A percentile compares a stretch with the other conserved stretches of the same genome.
phyloP scores from a whole-genome alignment of 1,284 basidiomycete species.

The Ganoderma resinaceum region DNA sequence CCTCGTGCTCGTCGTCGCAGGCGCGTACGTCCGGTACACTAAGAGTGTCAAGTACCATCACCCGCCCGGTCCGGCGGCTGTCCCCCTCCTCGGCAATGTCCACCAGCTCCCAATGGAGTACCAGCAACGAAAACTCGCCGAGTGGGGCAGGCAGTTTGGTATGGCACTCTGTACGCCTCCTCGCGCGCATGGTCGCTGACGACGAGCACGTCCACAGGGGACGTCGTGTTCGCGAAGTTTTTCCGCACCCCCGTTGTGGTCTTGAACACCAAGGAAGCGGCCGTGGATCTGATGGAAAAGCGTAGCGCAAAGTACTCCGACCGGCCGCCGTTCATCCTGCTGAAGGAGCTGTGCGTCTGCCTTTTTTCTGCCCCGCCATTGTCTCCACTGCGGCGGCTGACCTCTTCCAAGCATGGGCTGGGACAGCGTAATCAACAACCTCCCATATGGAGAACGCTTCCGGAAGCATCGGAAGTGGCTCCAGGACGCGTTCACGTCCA shows the following conservation, averaged over 20 bases:
- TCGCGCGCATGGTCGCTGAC: not conserved
- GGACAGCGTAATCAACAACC: slow-evolving; percentile 34
- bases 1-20: slow-evolving; percentile 14
- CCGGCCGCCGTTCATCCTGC: slow-evolving; percentile 40
- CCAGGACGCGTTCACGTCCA: slow-evolving; percentile 37
- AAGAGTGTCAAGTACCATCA: slow-evolving; percentile 18
- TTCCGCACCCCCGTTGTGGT: slow-evolving; percentile 45
- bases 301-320: slow-evolving; percentile 48
- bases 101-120: slow-evolving; percentile 33
- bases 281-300: slow-evolving; percentile 50
- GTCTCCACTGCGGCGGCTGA: not conserved
- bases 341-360: slow-evolving; percentile 40
- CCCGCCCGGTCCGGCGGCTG: slow-evolving; percentile 32
- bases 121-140: slow-evolving; percentile 30
- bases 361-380: not conserved
- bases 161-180: not conserved
- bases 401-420: slow-evolving; percentile 32
- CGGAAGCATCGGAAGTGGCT: slow-evolving; percentile 41
- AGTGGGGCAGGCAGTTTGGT: slow-evolving; percentile 35
- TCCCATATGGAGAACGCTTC: slow-evolving; percentile 39
- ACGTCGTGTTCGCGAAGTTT: slow-evolving; percentile 45
- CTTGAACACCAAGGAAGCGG: slow-evolving; percentile 44
- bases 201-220: slow-evolving; percentile 33
- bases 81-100: slow-evolving; percentile 34
- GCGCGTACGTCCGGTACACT: slow-evolving; percentile 13